A percentile compares a stretch with the other conserved stretches of the same genome.
Conservation (phyloP, 805 yeast species). For the Pichia manshurica region DNA sequence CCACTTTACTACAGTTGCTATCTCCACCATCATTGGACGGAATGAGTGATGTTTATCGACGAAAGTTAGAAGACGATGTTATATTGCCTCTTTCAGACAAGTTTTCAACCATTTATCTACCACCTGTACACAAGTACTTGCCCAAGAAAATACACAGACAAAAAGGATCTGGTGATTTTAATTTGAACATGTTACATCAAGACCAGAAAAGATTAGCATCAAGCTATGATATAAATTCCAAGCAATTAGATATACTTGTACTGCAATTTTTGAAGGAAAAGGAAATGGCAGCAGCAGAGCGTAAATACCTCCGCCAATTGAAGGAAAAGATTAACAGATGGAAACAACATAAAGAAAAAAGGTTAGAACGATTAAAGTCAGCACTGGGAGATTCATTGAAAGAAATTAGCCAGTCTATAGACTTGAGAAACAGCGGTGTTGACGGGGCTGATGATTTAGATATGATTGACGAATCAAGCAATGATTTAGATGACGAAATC, state of each 20-base stretch:
- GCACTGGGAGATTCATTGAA: slow-evolving; percentile 6
- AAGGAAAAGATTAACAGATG: slow-evolving; percentile 15
- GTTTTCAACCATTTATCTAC: slow-evolving; percentile 22
- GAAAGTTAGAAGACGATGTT: slow-evolving; percentile 16
- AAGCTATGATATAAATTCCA: slow-evolving; percentile 24
- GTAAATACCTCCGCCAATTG: slow-evolving; percentile 18
- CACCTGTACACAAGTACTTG: slow-evolving; percentile 17
- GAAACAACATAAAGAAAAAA: slow-evolving; percentile 14
- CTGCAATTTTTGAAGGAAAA: slow-evolving; percentile 21
- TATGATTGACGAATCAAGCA: slow-evolving; percentile 3
- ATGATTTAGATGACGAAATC: slow-evolving; percentile 7
- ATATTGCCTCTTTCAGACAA: slow-evolving; percentile 20
- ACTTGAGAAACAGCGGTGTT: slow-evolving; percentile 2
- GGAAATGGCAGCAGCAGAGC: slow-evolving; percentile 18
- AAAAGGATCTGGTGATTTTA: slow-evolving; percentile 19
- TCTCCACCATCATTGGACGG: slow-evolving; percentile 7
- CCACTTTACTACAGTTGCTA: slow-evolving; percentile 8
- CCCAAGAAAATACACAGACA: background rate
- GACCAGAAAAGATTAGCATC: slow-evolving; percentile 21
- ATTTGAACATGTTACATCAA: slow-evolving; percentile 22
- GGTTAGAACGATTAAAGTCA: slow-evolving; percentile 11
- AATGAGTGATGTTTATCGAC: background rate
- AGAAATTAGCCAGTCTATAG: background rate
- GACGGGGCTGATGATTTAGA: slow-evolving; percentile 3
- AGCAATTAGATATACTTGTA: slow-evolving; percentile 23